Percentiles rank a stretch among this genome's conserved stretches.
phyloP scores from a whole-genome alignment of 1,284 basidiomycete species.

The Xerocomus amazonicus region DNA sequence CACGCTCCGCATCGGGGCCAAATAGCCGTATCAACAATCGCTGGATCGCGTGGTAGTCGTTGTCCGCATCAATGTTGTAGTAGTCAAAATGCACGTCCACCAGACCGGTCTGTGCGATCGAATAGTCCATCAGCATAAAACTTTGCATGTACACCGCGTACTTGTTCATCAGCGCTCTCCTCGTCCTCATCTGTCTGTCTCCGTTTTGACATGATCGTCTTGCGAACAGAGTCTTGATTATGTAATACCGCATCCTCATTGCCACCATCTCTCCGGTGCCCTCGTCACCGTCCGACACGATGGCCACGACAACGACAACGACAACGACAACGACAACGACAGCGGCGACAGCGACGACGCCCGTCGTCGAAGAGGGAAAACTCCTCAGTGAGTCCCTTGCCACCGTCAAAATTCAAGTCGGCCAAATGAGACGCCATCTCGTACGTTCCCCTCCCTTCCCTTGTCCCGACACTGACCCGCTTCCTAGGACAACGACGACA shows the following conservation, averaged over 20 bases:
- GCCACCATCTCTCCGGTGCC: too few species aligned
- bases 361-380: constrained; percentile 66
- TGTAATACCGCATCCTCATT: constrained; percentile 7
- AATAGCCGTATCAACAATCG: constrained; percentile 79
- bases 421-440: constrained; percentile 90
- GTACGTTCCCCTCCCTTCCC: constrained; percentile 43
- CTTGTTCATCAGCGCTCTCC: constrained; percentile 15
- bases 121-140: background rate
- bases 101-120: background rate
- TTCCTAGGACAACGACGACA: constrained; percentile 80
- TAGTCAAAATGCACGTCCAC: constrained; percentile 91
- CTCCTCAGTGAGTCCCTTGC: constrained; percentile 77
- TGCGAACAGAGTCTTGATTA: constrained; percentile 8
- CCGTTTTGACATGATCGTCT: constrained; percentile 25
- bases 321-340: constrained; percentile 8
- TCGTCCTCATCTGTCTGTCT: constrained; percentile 15
- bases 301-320: constrained; percentile 23
- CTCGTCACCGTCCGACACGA: constrained; percentile 9
- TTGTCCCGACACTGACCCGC: background rate
- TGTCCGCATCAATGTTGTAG: constrained; percentile 76
- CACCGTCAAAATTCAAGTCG: constrained; percentile 89
- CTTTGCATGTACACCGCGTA: constrained; percentile 3
- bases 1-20: constrained; percentile 55
- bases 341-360: constrained; percentile 9
- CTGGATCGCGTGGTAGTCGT: constrained; percentile 86